Base-by-base conservation (phyloP, 495 filamentous ascomycete species). In the Friedmanniomyces simplex region DNA sequence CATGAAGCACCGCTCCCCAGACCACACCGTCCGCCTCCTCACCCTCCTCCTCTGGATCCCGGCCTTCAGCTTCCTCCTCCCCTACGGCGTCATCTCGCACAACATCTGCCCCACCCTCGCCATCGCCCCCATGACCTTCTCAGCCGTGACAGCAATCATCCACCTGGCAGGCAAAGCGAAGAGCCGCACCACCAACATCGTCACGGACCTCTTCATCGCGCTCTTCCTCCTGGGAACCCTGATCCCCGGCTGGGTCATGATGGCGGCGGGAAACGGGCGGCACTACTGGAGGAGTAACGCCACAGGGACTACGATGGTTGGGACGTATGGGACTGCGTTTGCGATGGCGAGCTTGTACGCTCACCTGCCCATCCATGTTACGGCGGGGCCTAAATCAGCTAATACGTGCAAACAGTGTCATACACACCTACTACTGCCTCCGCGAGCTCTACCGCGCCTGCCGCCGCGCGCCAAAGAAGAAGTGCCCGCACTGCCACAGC, bases 401-500 rank as follows among this genome's bases (percentile, higher is more conserved):
- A n/a, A n/a, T n/a, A n/a, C n/a, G n/a, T n/a, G n/a, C n/a, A 28
- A 16, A 34, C 46, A 60, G 58, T 45, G 22, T 12, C 32, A 57
- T 61, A 46, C 59, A 61, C 42, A 21, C 54, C 21, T 61, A 43
- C 34, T 48, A 51, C 48, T 21, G 14, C 30, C 18, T 53, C 39
- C 59, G 52, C 20, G 52, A 47, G 16, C 22, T 61, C 45, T 14
- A 20, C 8, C 6, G 13, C 41, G 21, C 13, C 43, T 16, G n/a
- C 18, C 5, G n/a, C 30, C 5, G n/a, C 30, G 7, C 42, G 5
- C 25, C 30, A 20, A 49, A 25, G 50, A 54, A 14, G 50, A 55
- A 41, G 22, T 61, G 59, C 37, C 59, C 59, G 4, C 59, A 61
- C 59, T 61, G 59, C 59, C n/a, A 52, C 46, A n/a, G 46, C 18